A percentile compares a stretch with the other conserved stretches of the same genome.
Conservation (phyloP, 768 basidiomycete species). For the Stropharia rugosoannulata region DNA sequence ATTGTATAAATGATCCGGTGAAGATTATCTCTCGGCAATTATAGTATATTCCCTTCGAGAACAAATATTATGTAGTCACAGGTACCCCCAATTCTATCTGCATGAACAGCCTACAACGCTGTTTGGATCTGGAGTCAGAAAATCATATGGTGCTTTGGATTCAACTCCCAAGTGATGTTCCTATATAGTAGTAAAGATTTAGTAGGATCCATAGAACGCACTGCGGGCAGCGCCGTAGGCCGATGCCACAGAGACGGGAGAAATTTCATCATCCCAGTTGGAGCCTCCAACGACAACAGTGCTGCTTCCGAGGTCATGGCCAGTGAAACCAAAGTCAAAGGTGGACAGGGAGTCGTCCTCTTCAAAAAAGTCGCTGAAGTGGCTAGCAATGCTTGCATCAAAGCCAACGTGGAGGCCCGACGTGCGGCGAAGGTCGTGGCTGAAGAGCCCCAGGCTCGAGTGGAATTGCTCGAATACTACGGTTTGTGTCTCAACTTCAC, state of each 20-base stretch:
- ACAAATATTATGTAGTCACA: too few species aligned
- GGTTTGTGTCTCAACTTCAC: conserved; percentile 51
- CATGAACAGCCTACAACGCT: too few species aligned
- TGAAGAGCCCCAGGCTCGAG: conserved; percentile 36
- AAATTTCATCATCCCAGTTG: conserved; percentile 35
- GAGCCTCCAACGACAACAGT: conserved; percentile 33
- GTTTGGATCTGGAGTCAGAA: too few species aligned
- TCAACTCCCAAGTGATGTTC: neutral
- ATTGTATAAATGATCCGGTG: too few species aligned
- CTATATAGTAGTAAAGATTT: neutral
- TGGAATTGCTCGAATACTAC: conserved; percentile 43
- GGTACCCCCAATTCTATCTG: too few species aligned
- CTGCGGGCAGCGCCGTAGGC: conserved; percentile 25
- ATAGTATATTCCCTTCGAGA: too few species aligned
- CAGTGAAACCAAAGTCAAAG: conserved; percentile 39
- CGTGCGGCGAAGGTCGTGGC: conserved; percentile 36
- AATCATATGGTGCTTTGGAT: neutral
- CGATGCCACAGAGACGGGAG: conserved; percentile 28
- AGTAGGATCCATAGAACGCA: neutral
- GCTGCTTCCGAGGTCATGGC: conserved; percentile 35
- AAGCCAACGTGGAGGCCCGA: conserved; percentile 37
- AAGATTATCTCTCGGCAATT: too few species aligned
- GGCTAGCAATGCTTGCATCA: conserved; percentile 33
- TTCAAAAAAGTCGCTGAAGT: conserved; percentile 28
- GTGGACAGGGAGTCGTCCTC: conserved; percentile 34